A percentile compares a stretch with the other conserved stretches of the same genome.
Conservation (phyloP, 495 filamentous ascomycete genomes). For the Aspergillus carlsbadensis region DNA sequence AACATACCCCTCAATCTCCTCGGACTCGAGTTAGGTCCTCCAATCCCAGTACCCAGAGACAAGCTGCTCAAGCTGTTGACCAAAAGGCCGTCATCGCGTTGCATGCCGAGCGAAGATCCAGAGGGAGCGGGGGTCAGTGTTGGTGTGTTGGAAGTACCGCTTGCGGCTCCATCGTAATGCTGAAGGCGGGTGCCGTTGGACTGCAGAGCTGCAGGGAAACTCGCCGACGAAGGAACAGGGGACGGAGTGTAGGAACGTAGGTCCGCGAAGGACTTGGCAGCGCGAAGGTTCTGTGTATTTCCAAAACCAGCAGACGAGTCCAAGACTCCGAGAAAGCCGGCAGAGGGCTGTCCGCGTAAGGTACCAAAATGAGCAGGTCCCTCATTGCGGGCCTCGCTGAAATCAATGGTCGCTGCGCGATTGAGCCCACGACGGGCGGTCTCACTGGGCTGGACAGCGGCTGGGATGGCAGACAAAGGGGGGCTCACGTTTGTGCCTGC, state of each 20-base stretch:
- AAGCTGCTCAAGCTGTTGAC: conserved; percentile 67
- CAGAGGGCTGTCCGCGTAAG: conserved; percentile 65
- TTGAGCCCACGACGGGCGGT: conserved; percentile 77
- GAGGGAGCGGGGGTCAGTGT: conserved; percentile 75
- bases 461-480: conserved; percentile 54
- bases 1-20: conserved; percentile 63
- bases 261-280: conserved; percentile 95
- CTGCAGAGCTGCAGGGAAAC: conserved; percentile 73
- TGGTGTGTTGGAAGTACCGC: conserved; percentile 66
- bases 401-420: conserved; percentile 96
- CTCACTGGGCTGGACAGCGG: conserved; percentile 66
- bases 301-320: conserved; percentile 74
- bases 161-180: conserved; percentile 57
- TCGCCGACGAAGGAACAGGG: conserved; percentile 82
- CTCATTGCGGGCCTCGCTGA: conserved; percentile 80
- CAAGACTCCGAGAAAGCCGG: conserved; percentile 77
- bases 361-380: conserved; percentile 68
- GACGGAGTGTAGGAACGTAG: conserved; percentile 93
- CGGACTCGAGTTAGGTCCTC: conserved; percentile 56
- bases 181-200: conserved; percentile 65
- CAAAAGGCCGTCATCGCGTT: conserved; percentile 64
- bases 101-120: conserved; percentile 54
- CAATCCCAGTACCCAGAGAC: conserved; percentile 61
- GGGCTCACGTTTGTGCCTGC: conserved; percentile 65
- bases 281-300: conserved; percentile 74